Base-by-base conservation (phyloP, 169 alveolate genomes). In the Cryptosporidium felis region DNA sequence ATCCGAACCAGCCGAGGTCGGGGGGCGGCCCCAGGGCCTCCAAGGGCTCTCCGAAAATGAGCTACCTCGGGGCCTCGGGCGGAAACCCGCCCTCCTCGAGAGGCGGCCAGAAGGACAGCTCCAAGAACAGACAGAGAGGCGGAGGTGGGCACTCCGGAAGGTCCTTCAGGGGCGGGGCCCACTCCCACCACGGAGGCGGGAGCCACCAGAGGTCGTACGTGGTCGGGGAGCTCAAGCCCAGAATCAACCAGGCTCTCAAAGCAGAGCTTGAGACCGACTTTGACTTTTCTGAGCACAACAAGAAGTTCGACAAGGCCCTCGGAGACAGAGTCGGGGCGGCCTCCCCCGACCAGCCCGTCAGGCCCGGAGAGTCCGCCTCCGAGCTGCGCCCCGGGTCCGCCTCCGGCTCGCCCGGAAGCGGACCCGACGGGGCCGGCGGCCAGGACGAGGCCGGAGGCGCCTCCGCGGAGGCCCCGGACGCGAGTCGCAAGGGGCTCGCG, bases 221-320 rank as follows among this genome's bases (percentile, higher is more conserved):
- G 18, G 85, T 74, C 14, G 85, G 85, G 6, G 85, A 74, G 26
- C 60, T 74, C n/a, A 74, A 74, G 61, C 74, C 85, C 16, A 49
- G 66, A 40, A 45, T 74, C 3, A 74, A 74, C 41, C 85, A 74
- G 56, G 67, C 85, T 53, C 67, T 74, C 65, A 74, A 74, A 74
- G 85, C 85, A 32, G 85, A 74, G 30, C 67, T 74, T 30, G 85
- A 74, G n/a, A 74, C 74, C 8, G 85, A 74, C 36, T 74, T 74
- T 53, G 67, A 74, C 23, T 74, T 74, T 74, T 74, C 85, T 38
- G 85, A 74, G 32, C 85, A 74, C 36, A 74, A 74, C 30, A 74
- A 74, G 67, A 74, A 53, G 23, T 74, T 74, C 61, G 85, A 74
- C 9, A 74, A 74, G 9, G 26, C 85, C 18, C 28, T 65, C 40